Base-by-base conservation (phyloP, 2,329 filamentous ascomycete species). In the Dissoconium aciculare region DNA sequence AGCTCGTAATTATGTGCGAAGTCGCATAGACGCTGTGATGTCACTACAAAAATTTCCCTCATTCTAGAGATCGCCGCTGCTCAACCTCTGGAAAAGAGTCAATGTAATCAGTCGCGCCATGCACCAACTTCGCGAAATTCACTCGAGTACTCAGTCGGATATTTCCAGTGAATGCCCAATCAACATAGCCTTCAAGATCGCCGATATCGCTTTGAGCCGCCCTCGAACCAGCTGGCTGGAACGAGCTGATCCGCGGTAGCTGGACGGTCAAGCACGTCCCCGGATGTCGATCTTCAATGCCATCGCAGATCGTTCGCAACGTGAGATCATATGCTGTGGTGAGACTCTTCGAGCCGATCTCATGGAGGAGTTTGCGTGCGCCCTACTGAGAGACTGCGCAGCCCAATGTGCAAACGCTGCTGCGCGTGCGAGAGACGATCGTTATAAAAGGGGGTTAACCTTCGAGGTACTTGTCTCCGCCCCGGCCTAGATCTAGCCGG, bases 301-400 rank as follows among this genome's bases (percentile, higher is more conserved):
- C 39, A 17, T 48, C 36, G 31, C 48, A 40, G 28, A 52, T 36
- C 4, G 45, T 35, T 3, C 42, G 30, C 8, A 51, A 30, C 42
- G 44, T 43, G 30, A 45, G 38, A 28, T 53, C 49, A 32, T 54
- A 58, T 0, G 54, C 49, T 11, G 46, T 47, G 9, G 47, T 54
- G 12, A 60, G 41, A 5, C 50, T 48, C 38, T 56, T 54, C 4
- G 64, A 34, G 0, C 57, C 61, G 13, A 64, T 47, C 39, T 59
- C 52, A 32, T 53, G 55, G 4, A 66, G 45, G 8, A 66, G 33
- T 32, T 49, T 52, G 4, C 55, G 50, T 2, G 62, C 63, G 0
- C 59, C 60, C 6, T 39, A 36, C 36, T 58, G 60, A 14, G 52
- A 58, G 14, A 66, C 51, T 0, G 56, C 62, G 29, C 66, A 66